Evolutionary conservation across 257 asterid genomes (phyloP), one percentile per base, ranked within the genome.

Genomic region (Penstemon eatonii): DNA sequence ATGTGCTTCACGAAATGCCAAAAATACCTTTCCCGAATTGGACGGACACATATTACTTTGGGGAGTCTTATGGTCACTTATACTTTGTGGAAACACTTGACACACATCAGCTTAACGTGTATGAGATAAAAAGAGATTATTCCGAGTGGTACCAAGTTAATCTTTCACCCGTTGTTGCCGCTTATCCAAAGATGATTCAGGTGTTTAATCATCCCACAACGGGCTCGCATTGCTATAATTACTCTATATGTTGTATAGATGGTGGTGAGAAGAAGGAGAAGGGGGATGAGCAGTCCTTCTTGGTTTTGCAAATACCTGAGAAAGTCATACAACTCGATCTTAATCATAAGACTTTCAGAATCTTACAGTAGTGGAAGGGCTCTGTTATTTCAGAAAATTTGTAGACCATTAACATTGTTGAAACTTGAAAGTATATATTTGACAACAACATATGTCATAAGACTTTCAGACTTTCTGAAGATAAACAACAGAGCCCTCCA

Each of bases 31-130:
- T 3, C 11, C 44, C 40, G 4, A 38, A 13, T 1, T 8, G 57
- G 38, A 13, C 47, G 33, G 13, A 39, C 2, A 4, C 10, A 3
- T 38, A 15, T 47, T 76, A 69, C 54, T 70, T 73, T 2, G 75
- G 79, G 3, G 80, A 70, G 52, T 76, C 85, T 4, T 50, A 60
- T 37, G 77, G 43, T 12, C 78, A 74, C 62, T 33, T 77, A 12
- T 72, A 73, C 18, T 56, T 50, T 8, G 68, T 74, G 47, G 56
- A 63, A 5, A 40, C 10, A 3, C n/a, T 7, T 0, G 41, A 11
- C 64, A 0, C 9, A 6, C 0, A 3, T 57, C 46, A 52, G 47
- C 68, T 77, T 38, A 41, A 58, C 46, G 63, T 67, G 3, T 75
- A 75, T 50, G 78, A 79, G 65, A 56, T 74, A 78, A 63, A 39